Percentiles rank a stretch among this genome's conserved stretches.
phyloP scores from a whole-genome alignment of 2,329 filamentous ascomycete genomes.

The Aspergillus pseudonomiae region DNA sequence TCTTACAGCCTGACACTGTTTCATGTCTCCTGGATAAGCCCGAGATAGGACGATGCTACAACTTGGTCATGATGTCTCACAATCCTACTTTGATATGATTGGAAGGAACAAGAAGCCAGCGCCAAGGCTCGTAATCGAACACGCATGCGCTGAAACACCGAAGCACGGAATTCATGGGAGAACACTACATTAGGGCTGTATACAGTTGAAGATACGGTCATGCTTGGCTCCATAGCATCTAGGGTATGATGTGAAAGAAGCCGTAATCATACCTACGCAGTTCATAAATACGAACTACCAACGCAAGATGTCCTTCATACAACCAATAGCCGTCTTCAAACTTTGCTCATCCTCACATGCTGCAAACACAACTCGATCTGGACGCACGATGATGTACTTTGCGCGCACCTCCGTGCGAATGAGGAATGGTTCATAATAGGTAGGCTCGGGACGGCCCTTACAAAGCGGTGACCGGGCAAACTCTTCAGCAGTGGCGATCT shows the following conservation, averaged over 20 bases:
- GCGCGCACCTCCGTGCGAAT: conserved; percentile 25
- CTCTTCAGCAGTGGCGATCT: conserved; percentile 32
- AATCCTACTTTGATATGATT: too few relatives aligned
- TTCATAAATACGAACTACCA: background rate
- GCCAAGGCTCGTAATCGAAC: too few relatives aligned
- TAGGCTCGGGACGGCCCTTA: conserved; percentile 30
- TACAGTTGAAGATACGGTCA: too few relatives aligned
- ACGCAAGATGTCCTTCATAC: background rate
- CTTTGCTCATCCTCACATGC: conserved; percentile 22
- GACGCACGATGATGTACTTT: conserved; percentile 35
- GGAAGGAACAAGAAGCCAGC: too few relatives aligned
- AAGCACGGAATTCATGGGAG: too few relatives aligned
- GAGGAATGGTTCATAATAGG: conserved; percentile 30
- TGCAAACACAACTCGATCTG: conserved; percentile 40
- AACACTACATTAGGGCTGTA: too few relatives aligned
- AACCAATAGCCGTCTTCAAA: background rate
- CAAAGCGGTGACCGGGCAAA: conserved; percentile 34
- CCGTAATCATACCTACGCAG: background rate
- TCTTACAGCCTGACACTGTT: too few relatives aligned
- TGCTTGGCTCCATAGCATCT: too few relatives aligned
- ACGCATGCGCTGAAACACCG: too few relatives aligned
- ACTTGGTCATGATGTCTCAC: too few relatives aligned
- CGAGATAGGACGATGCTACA: too few relatives aligned
- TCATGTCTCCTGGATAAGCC: too few relatives aligned
- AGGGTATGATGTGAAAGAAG: background rate